Conservation (phyloP, 441 rosid species). For the Pelargonium cotyledonis region DNA sequence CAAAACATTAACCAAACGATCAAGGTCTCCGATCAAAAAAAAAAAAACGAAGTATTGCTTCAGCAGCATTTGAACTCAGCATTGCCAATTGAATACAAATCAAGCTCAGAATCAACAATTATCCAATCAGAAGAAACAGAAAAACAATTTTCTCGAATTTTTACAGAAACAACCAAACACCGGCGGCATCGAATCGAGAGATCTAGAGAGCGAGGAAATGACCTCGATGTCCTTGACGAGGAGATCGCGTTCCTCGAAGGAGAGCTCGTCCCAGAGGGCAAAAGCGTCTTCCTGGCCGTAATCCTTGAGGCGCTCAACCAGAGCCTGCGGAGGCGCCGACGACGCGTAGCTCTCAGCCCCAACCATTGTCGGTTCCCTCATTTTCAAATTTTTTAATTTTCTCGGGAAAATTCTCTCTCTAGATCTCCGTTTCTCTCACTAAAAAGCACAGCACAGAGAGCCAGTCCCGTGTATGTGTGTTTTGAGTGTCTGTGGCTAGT, state of each 20-base stretch:
- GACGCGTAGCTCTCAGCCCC: conserved; percentile 24
- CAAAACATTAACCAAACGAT: background rate
- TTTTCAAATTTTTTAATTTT: conserved; percentile 5
- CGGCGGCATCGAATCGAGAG: background rate
- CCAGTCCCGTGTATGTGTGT: too few species aligned
- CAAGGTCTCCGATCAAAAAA: too few species aligned
- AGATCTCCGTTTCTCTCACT: background rate
- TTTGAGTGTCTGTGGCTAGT: background rate
- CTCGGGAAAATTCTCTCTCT: conserved; percentile 1
- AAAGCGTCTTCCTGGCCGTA: conserved; percentile 88
- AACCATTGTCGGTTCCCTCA: conserved; percentile 39
- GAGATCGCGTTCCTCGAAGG: conserved; percentile 59
- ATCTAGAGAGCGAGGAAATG: background rate
- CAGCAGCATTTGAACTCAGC: background rate
- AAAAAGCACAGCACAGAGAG: background rate
- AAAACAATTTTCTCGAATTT: background rate
- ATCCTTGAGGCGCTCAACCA: conserved; percentile 87
- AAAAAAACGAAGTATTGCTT: background rate
- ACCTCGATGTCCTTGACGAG: conserved; percentile 87
- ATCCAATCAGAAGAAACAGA: background rate
- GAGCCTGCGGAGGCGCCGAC: conserved; percentile 58
- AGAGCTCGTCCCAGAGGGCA: conserved; percentile 85
- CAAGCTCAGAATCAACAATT: background rate
- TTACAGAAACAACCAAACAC: background rate
- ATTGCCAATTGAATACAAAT: background rate